phyloP scores from a whole-genome alignment of 2,329 filamentous ascomycete genomes.

The Metarhizium album region DNA sequence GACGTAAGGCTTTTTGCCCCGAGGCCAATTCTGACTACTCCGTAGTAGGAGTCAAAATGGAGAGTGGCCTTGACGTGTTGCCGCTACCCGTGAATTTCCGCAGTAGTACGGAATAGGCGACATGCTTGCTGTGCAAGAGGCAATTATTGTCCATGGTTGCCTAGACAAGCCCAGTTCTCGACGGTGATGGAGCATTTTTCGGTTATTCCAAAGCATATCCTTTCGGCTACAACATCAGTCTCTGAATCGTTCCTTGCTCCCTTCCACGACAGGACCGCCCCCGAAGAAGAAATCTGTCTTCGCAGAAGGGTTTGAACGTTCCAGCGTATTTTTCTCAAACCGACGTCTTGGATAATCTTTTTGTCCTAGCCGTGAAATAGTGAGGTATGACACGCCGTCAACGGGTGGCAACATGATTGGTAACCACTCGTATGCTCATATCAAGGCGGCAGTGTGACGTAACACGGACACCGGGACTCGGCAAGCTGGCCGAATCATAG shows the following conservation, averaged over 20 bases:
- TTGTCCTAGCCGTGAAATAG: neutral
- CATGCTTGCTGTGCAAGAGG: neutral
- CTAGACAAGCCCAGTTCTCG: no score
- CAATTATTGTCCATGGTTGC: no score
- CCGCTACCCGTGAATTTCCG: neutral
- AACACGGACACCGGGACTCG: neutral
- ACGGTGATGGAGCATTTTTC: neutral
- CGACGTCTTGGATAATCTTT: neutral
- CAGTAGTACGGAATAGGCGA: neutral
- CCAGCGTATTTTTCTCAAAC: neutral
- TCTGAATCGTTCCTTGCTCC: neutral
- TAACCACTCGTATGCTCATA: neutral
- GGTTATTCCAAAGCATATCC: neutral
- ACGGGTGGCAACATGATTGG: neutral
- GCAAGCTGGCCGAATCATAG: neutral
- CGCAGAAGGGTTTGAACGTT: neutral
- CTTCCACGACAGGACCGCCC: no score
- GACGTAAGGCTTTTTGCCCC: neutral
- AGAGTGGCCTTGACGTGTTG: neutral
- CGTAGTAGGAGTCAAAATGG: neutral
- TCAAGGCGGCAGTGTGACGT: neutral
- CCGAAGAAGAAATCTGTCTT: no score
- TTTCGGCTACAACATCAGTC: neutral
- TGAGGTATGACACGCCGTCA: neutral
- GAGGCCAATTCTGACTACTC: neutral